Conservation (phyloP, 768 basidiomycete genomes). For the Rhizopogon roseolus region DNA sequence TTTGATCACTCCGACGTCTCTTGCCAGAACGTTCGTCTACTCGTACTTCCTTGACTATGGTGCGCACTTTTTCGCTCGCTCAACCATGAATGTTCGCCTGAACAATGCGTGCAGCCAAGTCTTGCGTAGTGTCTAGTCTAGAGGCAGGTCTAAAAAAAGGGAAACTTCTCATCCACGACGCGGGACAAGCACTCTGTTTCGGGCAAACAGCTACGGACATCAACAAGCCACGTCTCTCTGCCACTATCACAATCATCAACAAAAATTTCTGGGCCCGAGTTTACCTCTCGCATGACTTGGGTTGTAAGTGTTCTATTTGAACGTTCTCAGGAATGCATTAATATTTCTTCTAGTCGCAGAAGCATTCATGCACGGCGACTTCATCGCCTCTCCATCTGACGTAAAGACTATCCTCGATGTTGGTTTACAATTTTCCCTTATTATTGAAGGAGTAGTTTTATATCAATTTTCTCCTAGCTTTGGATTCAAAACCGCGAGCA, state of each 20-base stretch:
- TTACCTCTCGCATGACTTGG: slow-evolving; percentile 35
- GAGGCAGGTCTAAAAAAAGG: not conserved
- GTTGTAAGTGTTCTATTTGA: slow-evolving; percentile 36
- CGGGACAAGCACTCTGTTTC: not conserved
- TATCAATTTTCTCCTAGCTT: slow-evolving; percentile 30
- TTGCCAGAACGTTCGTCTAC: not conserved
- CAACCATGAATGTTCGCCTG: not conserved
- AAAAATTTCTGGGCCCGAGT: slow-evolving; percentile 7
- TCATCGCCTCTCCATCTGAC: slow-evolving; percentile 39
- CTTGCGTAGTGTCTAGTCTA: not conserved
- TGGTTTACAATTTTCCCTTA: slow-evolving; percentile 18
- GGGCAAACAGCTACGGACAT: not conserved
- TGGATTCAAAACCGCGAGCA: slow-evolving; percentile 45
- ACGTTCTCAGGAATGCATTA: not conserved
- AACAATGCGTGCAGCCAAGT: not conserved
- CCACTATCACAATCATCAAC: not conserved
- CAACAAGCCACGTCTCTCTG: not conserved
- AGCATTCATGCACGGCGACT: slow-evolving; percentile 60
- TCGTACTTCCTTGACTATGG: not conserved
- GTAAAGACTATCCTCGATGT: slow-evolving; percentile 52
- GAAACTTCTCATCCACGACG: not conserved
- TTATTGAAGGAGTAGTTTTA: not conserved
- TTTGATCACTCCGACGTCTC: not conserved
- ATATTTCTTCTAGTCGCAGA: slow-evolving; percentile 44
- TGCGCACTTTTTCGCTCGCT: not conserved